Conservation (phyloP, 768 basidiomycete genomes). For the Kwoniella heveanensis region DNA sequence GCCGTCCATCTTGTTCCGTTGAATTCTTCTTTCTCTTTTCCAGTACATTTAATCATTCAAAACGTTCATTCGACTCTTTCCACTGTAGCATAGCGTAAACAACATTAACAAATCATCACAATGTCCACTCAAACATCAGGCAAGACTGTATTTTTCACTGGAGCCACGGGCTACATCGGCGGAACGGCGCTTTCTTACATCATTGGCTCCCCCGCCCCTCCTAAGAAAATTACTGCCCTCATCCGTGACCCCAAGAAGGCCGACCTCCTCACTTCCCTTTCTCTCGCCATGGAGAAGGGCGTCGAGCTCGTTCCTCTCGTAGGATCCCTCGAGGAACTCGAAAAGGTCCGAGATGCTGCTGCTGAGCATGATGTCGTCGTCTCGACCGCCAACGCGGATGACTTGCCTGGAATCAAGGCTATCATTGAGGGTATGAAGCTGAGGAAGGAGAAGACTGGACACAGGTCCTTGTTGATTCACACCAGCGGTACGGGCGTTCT, state of each 20-base stretch:
- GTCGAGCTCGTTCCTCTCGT: conserved; percentile 33
- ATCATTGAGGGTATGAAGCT: conserved; percentile 48
- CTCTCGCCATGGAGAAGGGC: conserved; percentile 21
- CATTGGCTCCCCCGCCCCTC: conserved; percentile 29
- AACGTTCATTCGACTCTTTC: conserved; percentile 1
- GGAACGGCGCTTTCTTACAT: conserved; percentile 16
- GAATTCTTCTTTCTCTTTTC: conserved; percentile 3
- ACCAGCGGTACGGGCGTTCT: conserved; percentile 52
- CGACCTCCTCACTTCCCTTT: conserved; percentile 34
- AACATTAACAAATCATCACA: neutral
- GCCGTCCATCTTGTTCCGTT: neutral
- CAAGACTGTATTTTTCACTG: conserved; percentile 26
- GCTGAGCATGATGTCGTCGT: conserved; percentile 46
- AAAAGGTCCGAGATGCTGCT: conserved; percentile 42
- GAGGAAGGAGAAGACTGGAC: conserved; percentile 50
- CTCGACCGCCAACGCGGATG: conserved; percentile 50
- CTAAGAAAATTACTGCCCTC: conserved; percentile 40
- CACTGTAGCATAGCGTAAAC: neutral
- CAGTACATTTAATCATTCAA: neutral
- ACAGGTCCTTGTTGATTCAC: conserved; percentile 50
- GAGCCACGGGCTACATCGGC: conserved; percentile 28
- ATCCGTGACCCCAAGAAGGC: conserved; percentile 42
- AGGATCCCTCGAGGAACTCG: conserved; percentile 45
- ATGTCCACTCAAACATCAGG: conserved; percentile 19
- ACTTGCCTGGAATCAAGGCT: conserved; percentile 41